phyloP scores from a whole-genome alignment of 176 grass and related monocot genomes.

The Rhynchospora breviuscula region DNA sequence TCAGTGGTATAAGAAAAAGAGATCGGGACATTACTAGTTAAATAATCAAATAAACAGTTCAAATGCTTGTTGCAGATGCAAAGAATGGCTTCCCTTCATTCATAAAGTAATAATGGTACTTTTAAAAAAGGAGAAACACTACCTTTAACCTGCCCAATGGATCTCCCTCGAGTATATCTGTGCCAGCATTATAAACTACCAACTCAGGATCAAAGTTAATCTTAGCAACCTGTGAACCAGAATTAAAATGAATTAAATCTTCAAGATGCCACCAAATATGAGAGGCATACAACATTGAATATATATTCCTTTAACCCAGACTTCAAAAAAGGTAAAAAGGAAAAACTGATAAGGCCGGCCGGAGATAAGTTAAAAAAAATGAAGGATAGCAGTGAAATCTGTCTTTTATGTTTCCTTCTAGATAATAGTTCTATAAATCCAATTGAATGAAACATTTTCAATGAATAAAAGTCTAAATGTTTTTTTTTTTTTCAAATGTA shows the following conservation, averaged over 20 bases:
- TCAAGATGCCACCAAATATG: not conserved
- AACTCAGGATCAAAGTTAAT: conserved; percentile 71
- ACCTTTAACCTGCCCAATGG: conserved; percentile 85
- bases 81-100: not conserved
- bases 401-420: not conserved
- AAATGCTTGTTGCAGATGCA: not conserved
- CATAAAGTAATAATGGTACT: not conserved
- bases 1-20: not conserved
- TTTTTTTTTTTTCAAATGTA: too few relatives aligned
- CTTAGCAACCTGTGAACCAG: conserved; percentile 45
- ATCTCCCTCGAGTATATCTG: conserved; percentile 92
- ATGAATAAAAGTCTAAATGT: not conserved
- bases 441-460: not conserved
- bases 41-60: too few relatives aligned
- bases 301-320: not conserved
- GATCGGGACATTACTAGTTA: not conserved
- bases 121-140: not conserved
- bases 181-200: conserved; percentile 93
- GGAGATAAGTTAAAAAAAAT: not conserved
- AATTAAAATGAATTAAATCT: conserved; percentile 7
- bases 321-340: not conserved
- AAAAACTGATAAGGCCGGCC: not conserved
- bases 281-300: not conserved
- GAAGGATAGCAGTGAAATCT: too few relatives aligned
- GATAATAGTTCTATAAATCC: not conserved